A percentile compares a stretch with the other conserved stretches of the same genome.
Evolutionary conservation across 2,329 filamentous ascomycete genomes (phyloP).

Genomic region (Berkeleyomyces basicola): DNA sequence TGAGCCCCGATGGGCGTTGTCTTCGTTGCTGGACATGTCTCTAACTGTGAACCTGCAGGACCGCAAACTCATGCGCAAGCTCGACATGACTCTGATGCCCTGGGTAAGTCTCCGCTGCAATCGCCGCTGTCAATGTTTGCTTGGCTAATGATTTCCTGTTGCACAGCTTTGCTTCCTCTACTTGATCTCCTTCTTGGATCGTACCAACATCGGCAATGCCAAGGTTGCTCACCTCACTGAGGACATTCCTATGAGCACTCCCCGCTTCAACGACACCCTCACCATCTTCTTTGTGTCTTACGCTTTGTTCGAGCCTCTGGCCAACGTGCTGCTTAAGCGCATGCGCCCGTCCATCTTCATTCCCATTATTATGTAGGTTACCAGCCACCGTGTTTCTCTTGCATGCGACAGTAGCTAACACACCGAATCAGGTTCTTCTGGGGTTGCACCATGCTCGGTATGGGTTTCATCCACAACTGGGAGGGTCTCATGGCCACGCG

Average conservation of each 20-base stretch:
- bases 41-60: slow-evolving; percentile 28
- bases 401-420: slow-evolving; percentile 15
- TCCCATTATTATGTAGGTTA: slow-evolving; percentile 57
- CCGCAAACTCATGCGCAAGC: slow-evolving; percentile 41
- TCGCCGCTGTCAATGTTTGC: background rate
- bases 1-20: background rate
- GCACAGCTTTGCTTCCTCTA: slow-evolving; percentile 50
- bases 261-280: slow-evolving; percentile 56
- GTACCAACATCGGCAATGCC: slow-evolving; percentile 63
- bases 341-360: slow-evolving; percentile 64
- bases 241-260: slow-evolving; percentile 44
- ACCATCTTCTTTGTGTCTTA: slow-evolving; percentile 84
- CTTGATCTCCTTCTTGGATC: slow-evolving; percentile 55
- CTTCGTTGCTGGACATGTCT: background rate
- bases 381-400: background rate
- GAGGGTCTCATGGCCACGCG: slow-evolving; percentile 48
- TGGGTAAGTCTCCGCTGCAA: slow-evolving; percentile 25
- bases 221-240: slow-evolving; percentile 37
- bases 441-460: slow-evolving; percentile 53
- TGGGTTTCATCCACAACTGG: slow-evolving; percentile 49
- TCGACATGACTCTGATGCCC: slow-evolving; percentile 44
- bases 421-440: slow-evolving; percentile 34
- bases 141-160: background rate
- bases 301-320: slow-evolving; percentile 58
- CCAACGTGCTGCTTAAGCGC: slow-evolving; percentile 65